These are phyloP conservation scores for Fusarium coicis DNA, from an alignment of 2,329 filamentous ascomycete species.

Conservation along the genomic window DNA sequence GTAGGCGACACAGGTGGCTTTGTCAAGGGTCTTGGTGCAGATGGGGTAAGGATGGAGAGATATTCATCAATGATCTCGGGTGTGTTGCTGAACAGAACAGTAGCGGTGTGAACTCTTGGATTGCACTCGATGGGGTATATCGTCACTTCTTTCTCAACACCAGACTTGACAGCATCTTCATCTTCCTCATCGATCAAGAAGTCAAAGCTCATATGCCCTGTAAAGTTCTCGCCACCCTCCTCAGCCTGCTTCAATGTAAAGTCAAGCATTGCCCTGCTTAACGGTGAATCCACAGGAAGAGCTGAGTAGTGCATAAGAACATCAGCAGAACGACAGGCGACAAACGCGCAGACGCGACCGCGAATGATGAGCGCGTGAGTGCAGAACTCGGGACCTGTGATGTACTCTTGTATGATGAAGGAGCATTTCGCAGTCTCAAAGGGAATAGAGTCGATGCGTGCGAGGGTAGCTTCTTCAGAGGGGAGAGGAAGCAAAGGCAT, in stretches of 20 bases:
- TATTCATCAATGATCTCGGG: conserved; percentile 63
- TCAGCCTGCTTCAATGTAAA: conserved; percentile 71
- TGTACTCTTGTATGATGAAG: conserved; percentile 73
- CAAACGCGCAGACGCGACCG: conserved; percentile 73
- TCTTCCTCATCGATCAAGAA: conserved; percentile 63
- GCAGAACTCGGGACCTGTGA: conserved; percentile 71
- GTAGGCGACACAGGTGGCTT: conserved; percentile 38
- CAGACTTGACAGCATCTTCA: conserved; percentile 2
- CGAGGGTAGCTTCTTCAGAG: conserved; percentile 65
- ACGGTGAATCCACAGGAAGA: conserved; percentile 62
- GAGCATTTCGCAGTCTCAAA: conserved; percentile 53
- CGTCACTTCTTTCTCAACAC: conserved; percentile 40
- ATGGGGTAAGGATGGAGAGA: conserved; percentile 55
- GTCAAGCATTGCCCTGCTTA: conserved; percentile 69
- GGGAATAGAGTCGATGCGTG: conserved; percentile 55
- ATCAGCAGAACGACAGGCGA: conserved; percentile 71
- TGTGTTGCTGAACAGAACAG: conserved; percentile 66
- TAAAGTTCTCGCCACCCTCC: conserved; percentile 62
- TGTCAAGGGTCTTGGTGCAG: not conserved
- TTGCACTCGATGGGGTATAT: conserved; percentile 79
- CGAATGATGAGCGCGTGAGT: conserved; percentile 76
- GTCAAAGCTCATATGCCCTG: conserved; percentile 78
- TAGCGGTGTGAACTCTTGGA: conserved; percentile 74
- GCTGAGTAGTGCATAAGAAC: conserved; percentile 74
- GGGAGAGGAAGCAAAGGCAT: conserved; percentile 73